phyloP scores from a whole-genome alignment of 345 rosid species.

The Moricandia moricandioides region DNA sequence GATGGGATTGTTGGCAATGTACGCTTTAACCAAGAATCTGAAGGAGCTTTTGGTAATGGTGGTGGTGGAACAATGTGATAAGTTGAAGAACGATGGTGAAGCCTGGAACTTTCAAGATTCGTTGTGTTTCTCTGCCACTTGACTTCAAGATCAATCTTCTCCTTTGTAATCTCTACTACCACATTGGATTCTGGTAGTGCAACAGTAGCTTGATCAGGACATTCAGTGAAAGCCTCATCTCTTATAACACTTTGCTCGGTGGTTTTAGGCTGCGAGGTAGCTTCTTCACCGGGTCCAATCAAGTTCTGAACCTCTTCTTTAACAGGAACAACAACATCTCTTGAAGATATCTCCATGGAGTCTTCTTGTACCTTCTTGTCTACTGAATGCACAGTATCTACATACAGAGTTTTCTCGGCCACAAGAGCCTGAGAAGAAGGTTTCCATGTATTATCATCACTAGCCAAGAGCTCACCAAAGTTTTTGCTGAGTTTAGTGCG shows the following conservation, averaged over 20 bases:
- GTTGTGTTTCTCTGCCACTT: conserved; percentile 27
- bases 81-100: conserved; percentile 36
- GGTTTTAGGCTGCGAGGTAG: conserved; percentile 14
- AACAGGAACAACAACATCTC: conserved; percentile 20
- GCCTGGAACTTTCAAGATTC: conserved; percentile 29
- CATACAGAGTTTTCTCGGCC: conserved; percentile 73
- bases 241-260: conserved; percentile 21
- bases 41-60: conserved; percentile 81
- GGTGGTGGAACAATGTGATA: conserved; percentile 47
- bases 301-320: conserved; percentile 28
- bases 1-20: conserved; percentile 57
- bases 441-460: conserved; percentile 49
- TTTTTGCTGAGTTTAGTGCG: conserved; percentile 34
- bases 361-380: conserved; percentile 38
- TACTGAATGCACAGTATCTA: conserved; percentile 54
- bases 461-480: conserved; percentile 52
- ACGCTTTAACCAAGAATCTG: conserved; percentile 86
- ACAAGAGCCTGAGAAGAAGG: conserved; percentile 40
- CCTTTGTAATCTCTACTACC: conserved; percentile 28
- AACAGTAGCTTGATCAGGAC: conserved; percentile 24
- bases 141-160: conserved; percentile 40
- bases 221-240: conserved; percentile 21
- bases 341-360: neutral
- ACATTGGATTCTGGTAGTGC: conserved; percentile 15
- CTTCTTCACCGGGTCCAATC: conserved; percentile 18